These are phyloP conservation scores for Ambrosia artemisiifolia DNA, from an alignment of 129 eudicot species.

Conservation along the genomic window DNA sequence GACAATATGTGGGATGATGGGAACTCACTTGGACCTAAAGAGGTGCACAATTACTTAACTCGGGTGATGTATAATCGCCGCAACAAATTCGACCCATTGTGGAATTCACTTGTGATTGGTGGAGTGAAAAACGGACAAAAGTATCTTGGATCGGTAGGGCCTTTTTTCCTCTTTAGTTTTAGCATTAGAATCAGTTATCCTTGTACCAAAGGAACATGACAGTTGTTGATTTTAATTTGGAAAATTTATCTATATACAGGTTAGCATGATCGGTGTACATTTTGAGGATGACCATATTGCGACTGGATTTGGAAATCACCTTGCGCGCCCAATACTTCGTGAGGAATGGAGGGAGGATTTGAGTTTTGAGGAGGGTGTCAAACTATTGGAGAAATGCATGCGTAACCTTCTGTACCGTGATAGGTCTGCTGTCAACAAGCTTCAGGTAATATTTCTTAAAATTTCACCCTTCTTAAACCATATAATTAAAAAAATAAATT, in stretches of 20 bases:
- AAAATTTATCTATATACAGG: conserved; percentile 34
- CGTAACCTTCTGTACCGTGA: conserved; percentile 91
- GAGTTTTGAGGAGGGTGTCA: conserved; percentile 83
- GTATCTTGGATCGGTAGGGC: conserved; percentile 75
- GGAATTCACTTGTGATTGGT: conserved; percentile 87
- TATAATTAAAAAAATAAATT: too few species aligned
- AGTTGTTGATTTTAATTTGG: background rate
- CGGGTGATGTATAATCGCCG: conserved; percentile 86
- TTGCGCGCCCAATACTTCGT: conserved; percentile 86
- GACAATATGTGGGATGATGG: conserved; percentile 98
- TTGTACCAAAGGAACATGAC: background rate
- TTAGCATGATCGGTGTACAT: conserved; percentile 84
- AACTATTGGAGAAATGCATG: conserved; percentile 87
- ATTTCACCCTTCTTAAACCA: too few species aligned
- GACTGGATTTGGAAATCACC: conserved; percentile 94
- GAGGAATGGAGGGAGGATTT: conserved; percentile 84
- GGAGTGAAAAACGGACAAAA: conserved; percentile 86
- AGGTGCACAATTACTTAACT: conserved; percentile 77
- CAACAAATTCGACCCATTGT: conserved; percentile 80
- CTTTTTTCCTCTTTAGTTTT: background rate
- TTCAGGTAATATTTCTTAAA: conserved; percentile 46
- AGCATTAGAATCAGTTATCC: background rate
- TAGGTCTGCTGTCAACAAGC: conserved; percentile 84
- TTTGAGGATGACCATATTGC: conserved; percentile 79
- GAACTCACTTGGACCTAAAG: conserved; percentile 91